Evolutionary conservation across 2,329 filamentous ascomycete genomes (phyloP).

Genomic region (Epichloe sp.): DNA sequence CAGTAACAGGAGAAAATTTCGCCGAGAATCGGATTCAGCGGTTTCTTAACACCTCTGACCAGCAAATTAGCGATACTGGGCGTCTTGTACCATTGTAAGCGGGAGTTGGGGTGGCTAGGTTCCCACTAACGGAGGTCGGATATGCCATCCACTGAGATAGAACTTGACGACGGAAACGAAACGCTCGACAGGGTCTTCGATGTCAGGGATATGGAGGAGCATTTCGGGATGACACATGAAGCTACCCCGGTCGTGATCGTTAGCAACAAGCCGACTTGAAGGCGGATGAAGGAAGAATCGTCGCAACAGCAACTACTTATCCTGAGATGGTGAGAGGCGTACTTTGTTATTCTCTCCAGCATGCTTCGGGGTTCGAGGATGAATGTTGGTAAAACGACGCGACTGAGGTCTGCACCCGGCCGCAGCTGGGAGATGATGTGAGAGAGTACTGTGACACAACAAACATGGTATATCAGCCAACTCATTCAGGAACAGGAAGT

Average conservation of each 20-base stretch:
- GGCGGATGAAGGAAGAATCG: background rate
- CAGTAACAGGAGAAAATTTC: constrained; percentile 94
- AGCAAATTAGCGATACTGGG: background rate
- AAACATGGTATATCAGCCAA: background rate
- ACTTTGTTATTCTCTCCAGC: constrained; percentile 98
- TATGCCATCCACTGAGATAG: constrained; percentile 97
- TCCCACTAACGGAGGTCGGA: constrained; percentile 73
- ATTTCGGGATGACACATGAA: constrained; percentile 99
- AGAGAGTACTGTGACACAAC: constrained; percentile 54
- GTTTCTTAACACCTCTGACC: constrained; percentile 87
- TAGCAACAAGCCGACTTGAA: background rate
- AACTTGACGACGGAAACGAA: constrained; percentile 97
- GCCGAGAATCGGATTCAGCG: constrained; percentile 88
- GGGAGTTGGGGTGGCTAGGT: background rate
- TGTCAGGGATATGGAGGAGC: constrained; percentile 71
- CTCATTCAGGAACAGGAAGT: background rate
- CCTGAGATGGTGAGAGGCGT: constrained; percentile 19
- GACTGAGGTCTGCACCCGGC: constrained; percentile 86
- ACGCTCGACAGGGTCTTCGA: constrained; percentile 78
- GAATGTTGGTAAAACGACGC: constrained; percentile 91
- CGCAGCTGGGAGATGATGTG: constrained; percentile 97
- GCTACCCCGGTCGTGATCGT: constrained; percentile 33
- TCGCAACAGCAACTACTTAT: background rate
- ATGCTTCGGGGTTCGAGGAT: constrained; percentile 96
- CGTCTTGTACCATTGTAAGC: too few species aligned